These are phyloP conservation scores for Fusarium duplospermum DNA, from an alignment of 2,329 filamentous ascomycete species.

Conservation along the genomic window DNA sequence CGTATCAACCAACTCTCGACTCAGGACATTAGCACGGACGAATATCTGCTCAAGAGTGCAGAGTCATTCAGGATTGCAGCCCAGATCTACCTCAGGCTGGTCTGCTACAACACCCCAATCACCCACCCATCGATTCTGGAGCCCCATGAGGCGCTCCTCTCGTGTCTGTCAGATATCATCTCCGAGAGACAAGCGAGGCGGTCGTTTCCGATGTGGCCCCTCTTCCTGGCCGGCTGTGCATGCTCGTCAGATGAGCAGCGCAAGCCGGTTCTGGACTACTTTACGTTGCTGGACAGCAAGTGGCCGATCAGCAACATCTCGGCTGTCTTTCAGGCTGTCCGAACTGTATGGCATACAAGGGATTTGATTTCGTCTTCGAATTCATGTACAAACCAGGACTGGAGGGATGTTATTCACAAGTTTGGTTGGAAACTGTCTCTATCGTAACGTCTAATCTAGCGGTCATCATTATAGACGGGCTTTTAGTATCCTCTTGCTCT, in stretches of 20 bases:
- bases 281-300: slow-evolving; percentile 34
- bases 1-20: slow-evolving; percentile 6
- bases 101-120: slow-evolving; percentile 36
- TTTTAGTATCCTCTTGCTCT: slow-evolving; percentile 11
- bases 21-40: slow-evolving; percentile 3
- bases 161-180: slow-evolving; percentile 34
- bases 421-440: slow-evolving; percentile 41
- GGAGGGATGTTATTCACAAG: slow-evolving; percentile 40
- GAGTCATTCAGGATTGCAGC: slow-evolving; percentile 38
- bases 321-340: slow-evolving; percentile 37
- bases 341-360: slow-evolving; percentile 37
- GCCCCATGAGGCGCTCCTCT: slow-evolving; percentile 24
- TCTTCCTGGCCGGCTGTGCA: slow-evolving; percentile 40
- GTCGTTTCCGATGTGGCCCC: slow-evolving; percentile 42
- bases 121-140: slow-evolving; percentile 26
- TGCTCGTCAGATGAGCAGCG: slow-evolving; percentile 39
- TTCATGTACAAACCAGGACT: slow-evolving; percentile 29
- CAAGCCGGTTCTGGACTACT: slow-evolving; percentile 34
- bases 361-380: slow-evolving; percentile 19
- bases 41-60: slow-evolving; percentile 35
- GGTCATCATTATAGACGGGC: slow-evolving; percentile 1
- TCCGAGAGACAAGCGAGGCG: slow-evolving; percentile 33
- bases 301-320: slow-evolving; percentile 43
- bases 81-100: slow-evolving; percentile 38
- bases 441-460: slow-evolving; percentile 5